Evolutionary conservation across 129 eudicot species (phyloP), one percentile per base, ranked within the genome.

Genomic region (Chrysanthemum lavandulifolium): DNA sequence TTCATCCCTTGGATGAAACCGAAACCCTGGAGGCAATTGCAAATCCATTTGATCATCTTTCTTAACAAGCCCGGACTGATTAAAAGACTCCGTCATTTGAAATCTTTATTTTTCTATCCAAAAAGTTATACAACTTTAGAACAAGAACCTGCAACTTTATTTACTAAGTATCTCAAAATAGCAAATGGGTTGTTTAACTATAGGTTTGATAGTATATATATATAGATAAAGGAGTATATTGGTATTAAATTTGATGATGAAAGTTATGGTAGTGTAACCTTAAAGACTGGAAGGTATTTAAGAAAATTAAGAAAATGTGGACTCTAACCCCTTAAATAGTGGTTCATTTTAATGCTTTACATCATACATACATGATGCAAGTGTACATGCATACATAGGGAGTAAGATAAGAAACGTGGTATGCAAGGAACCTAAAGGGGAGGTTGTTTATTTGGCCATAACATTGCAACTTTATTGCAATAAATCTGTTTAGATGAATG

Each of bases 1-100:
- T 76, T 76, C 81, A 49, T 76, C 81, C 5, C 75, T 69, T 5
- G 81, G 81, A 76, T 76, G 81, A 68, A 76, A 76, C 23, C 81
- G 81, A 66, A 76, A 76, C 54, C 81, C 81, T 5, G 81, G 81
- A 3, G 75, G 75, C 68, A 76, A 61, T 58, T 60, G 75, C 68
- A 76, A 61, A 68, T 68, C 12, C 62, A 76, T 57, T 56, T 18
- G 81, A 68, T 76, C 75, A 27, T 33, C 81, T 36, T 75, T 56
- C 16, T 75, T 75, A 56, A 75, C 73, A 55, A 53, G 49, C 33
- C 49, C n/a, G n/a, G 33, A 11, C 16, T 15, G 36, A 63, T 40
- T 51, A 43, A 51, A 63, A 64, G 19, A 40, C 40, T 74, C 78
- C 78, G 64, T 74, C 64, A 73, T 73, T 21, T 48, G 16, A 45